These are phyloP conservation scores for Coffea eugenioides DNA, from an alignment of 257 asterid species.

Conservation along the genomic window DNA sequence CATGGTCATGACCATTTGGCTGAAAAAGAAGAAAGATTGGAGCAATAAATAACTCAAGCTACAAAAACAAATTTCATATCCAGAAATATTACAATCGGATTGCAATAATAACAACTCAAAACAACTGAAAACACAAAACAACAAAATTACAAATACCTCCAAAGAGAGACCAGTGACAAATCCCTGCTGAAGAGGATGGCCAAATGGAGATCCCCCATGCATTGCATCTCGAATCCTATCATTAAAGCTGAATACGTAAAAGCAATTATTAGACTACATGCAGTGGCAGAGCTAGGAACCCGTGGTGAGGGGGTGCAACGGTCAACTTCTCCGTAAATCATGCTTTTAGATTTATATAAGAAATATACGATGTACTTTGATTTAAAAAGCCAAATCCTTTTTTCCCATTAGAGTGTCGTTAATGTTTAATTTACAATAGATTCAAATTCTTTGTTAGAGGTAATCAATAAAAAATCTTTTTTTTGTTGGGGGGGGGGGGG, in stretches of 20 bases:
- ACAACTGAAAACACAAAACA: background rate
- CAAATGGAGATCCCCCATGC: conserved; percentile 98
- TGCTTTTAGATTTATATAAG: no score
- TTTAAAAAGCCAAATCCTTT: no score
- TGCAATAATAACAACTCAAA: conserved; percentile 4
- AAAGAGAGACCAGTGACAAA: conserved; percentile 74
- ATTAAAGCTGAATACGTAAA: conserved; percentile 61
- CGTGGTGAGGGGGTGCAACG: no score
- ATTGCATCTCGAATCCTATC: conserved; percentile 93
- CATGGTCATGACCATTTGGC: conserved; percentile 87
- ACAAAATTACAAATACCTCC: conserved; percentile 61
- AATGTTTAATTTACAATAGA: no score
- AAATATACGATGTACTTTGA: no score
- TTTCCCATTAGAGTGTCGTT: no score
- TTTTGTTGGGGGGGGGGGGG: no score
- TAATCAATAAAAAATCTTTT: no score
- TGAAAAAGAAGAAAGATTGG: conserved; percentile 30
- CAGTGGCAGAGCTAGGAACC: no score
- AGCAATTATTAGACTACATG: background rate
- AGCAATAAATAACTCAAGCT: background rate
- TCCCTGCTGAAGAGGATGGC: conserved; percentile 96
- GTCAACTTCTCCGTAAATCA: no score
- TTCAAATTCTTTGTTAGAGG: no score
- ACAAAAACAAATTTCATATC: background rate
- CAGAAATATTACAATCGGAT: background rate